These are phyloP conservation scores for Lachancea kluyveri DNA, from an alignment of 805 yeast genomes.

Conservation along the genomic window DNA sequence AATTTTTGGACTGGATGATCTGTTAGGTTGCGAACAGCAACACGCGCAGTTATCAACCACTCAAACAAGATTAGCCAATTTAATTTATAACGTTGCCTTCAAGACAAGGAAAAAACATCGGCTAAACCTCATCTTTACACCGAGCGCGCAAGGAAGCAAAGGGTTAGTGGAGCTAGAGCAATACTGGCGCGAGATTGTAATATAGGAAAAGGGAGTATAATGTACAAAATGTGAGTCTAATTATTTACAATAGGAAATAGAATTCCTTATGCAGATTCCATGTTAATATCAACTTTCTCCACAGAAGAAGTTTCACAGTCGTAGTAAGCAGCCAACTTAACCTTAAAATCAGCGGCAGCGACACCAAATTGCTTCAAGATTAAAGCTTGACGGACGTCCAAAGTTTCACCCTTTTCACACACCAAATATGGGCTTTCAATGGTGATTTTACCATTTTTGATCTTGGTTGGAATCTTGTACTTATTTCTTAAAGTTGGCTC, in stretches of 20 bases:
- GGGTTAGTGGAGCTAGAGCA: constrained; percentile 14
- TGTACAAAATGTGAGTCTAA: no score
- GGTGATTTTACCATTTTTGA: constrained; percentile 81
- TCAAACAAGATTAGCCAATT: constrained; percentile 16
- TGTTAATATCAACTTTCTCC: constrained; percentile 30
- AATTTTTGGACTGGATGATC: constrained; percentile 25
- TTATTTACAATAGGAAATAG: no score
- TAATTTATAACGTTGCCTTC: constrained; percentile 20
- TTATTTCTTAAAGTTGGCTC: constrained; percentile 89
- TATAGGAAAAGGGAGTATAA: no score
- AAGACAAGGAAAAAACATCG: constrained; percentile 17
- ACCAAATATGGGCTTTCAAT: constrained; percentile 73
- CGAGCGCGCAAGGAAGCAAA: constrained; percentile 2
- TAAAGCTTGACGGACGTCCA: constrained; percentile 88
- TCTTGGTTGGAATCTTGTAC: constrained; percentile 84
- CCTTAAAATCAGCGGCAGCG: constrained; percentile 87
- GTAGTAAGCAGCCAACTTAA: constrained; percentile 70
- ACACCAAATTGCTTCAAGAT: constrained; percentile 92
- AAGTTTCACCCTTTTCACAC: constrained; percentile 68
- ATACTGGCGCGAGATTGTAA: constrained; percentile 26
- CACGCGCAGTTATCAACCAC: background rate
- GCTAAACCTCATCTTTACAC: constrained; percentile 9
- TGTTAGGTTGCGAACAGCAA: constrained; percentile 4
- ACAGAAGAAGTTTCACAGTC: constrained; percentile 47
- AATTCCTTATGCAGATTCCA: constrained; percentile 15